These are phyloP conservation scores for Candida adriatica DNA, from an alignment of 805 yeast species.

Conservation along the genomic window DNA sequence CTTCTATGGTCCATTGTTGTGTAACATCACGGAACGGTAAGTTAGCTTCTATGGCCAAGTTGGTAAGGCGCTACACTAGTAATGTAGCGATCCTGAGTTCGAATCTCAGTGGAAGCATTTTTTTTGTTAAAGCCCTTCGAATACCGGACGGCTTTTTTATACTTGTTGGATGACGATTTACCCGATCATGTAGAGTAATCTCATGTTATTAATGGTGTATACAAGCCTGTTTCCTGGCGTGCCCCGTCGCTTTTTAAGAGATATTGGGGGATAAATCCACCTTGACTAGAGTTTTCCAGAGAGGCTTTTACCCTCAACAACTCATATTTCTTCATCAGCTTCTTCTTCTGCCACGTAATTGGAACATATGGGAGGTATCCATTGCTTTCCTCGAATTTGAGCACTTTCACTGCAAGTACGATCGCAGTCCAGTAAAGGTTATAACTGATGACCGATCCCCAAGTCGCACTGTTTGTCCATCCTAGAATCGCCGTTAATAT, in stretches of 20 bases:
- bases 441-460: conserved; percentile 76
- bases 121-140: no score
- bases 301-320: conserved; percentile 13
- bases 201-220: conserved; percentile 1
- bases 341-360: conserved; percentile 47
- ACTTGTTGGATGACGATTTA: no score
- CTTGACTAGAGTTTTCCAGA: conserved; percentile 1
- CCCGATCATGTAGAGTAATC: no score
- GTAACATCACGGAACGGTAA: conserved; percentile 1
- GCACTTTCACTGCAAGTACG: conserved; percentile 34
- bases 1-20: no score
- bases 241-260: conserved; percentile 2
- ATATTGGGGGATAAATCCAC: conserved; percentile 9
- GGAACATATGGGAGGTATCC: conserved; percentile 63
- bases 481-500: conserved; percentile 81
- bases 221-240: not conserved
- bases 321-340: conserved; percentile 34
- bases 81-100: conserved; percentile 79
- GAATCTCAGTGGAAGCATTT: conserved; percentile 60
- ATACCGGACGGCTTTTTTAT: no score
- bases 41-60: conserved; percentile 49
- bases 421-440: conserved; percentile 59
- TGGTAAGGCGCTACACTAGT: conserved; percentile 84
- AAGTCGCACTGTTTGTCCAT: conserved; percentile 93
- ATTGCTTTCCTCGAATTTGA: conserved; percentile 46